Percentiles rank a stretch among this genome's conserved stretches.
Evolutionary conservation across 1,284 basidiomycete species (phyloP).

Genomic region (Fomitopsis schrenkii): DNA sequence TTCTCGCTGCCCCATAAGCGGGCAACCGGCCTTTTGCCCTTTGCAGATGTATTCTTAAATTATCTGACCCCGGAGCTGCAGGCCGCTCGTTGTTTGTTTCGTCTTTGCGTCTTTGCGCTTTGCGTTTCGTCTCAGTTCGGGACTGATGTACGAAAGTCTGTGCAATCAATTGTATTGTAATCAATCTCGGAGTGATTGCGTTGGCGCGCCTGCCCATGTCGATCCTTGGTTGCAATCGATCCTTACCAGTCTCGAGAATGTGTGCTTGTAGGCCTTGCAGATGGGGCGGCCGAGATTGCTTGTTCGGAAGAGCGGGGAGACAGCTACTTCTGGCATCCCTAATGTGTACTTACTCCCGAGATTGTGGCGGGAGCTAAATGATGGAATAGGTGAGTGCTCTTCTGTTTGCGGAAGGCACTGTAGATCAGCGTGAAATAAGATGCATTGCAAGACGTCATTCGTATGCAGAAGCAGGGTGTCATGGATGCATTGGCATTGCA

Average conservation of each 20-base stretch:
- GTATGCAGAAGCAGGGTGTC: no score
- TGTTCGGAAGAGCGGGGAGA: no score
- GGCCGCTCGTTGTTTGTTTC: neutral
- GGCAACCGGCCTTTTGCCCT: neutral
- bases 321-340: no score
- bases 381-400: no score
- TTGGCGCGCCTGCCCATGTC: neutral
- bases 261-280: no score
- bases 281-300: no score
- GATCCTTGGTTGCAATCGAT: neutral
- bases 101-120: neutral
- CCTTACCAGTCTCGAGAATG: neutral
- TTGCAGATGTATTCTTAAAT: neutral
- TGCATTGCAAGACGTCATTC: no score
- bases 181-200: neutral
- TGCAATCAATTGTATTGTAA: neutral
- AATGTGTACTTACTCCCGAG: no score
- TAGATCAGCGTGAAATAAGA: no score
- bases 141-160: neutral
- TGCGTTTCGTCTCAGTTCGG: neutral
- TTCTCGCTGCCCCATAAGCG: neutral
- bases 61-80: neutral
- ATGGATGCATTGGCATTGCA: no score
- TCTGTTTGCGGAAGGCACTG: no score
- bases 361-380: no score